These are phyloP conservation scores for Alopecurus myosuroides DNA, from an alignment of 176 grass and related monocot species.

Conservation along the genomic window DNA sequence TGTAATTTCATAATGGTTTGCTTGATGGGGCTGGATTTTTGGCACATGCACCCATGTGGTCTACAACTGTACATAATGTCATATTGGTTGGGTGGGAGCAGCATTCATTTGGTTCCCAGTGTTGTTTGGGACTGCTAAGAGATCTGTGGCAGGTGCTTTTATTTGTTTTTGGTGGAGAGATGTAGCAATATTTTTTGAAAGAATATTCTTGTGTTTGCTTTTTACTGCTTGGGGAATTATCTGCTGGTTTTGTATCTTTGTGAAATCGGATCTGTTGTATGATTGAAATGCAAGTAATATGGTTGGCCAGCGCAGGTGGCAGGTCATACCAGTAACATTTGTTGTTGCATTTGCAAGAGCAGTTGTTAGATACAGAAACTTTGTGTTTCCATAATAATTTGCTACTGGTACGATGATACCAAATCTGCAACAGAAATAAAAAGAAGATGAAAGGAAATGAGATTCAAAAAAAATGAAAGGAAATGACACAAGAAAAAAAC, in stretches of 20 bases:
- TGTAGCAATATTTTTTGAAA: not conserved
- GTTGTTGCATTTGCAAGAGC: not conserved
- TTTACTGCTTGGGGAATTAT: not conserved
- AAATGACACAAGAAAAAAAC: fast-evolving
- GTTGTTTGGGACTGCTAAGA: not conserved
- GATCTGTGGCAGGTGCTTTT: not conserved
- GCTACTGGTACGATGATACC: not conserved
- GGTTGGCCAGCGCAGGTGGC: not conserved
- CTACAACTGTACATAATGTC: not conserved
- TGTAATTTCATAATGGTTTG: not conserved
- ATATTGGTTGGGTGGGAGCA: not conserved
- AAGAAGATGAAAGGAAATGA: fast-evolving
- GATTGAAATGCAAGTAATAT: not conserved
- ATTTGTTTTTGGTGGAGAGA: not conserved
- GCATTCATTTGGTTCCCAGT: not conserved
- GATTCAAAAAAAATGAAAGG: no score
- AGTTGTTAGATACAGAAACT: not conserved
- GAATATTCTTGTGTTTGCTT: no score
- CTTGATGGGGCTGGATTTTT: not conserved
- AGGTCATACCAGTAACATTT: not conserved
- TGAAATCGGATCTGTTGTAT: not conserved
- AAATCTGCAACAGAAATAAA: not conserved
- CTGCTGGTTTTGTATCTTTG: not conserved
- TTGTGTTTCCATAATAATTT: not conserved
- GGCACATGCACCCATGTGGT: conserved; percentile 13